A percentile compares a stretch with the other conserved stretches of the same genome.
Evolutionary conservation across 2,329 filamentous ascomycete species (phyloP).

Genomic region (Aspergillus ruber): DNA sequence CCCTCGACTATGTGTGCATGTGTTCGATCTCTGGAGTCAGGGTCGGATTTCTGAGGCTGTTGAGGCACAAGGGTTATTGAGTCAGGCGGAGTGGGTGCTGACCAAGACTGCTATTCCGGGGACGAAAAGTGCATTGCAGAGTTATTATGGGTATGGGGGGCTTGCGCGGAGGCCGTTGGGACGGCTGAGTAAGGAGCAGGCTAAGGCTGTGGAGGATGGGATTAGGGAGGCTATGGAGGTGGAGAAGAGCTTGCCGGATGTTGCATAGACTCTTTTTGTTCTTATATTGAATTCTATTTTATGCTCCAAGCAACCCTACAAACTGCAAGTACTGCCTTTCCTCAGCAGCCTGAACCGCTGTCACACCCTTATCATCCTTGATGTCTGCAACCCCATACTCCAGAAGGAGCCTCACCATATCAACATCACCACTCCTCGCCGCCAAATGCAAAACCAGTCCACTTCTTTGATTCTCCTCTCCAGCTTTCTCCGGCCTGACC

Average conservation of each 20-base stretch:
- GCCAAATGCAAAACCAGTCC: not conserved
- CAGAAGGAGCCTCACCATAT: not conserved
- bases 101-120: slow-evolving; percentile 79
- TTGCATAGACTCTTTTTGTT: slow-evolving; percentile 17
- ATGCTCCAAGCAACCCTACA: not conserved
- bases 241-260: slow-evolving; percentile 29
- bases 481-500: not conserved
- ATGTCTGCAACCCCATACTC: not conserved
- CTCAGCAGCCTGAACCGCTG: not conserved
- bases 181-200: slow-evolving; percentile 26
- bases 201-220: slow-evolving; percentile 24
- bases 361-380: not conserved
- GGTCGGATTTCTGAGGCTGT: slow-evolving; percentile 72
- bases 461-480: not conserved
- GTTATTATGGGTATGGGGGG: slow-evolving; percentile 77
- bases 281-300: no score
- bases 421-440: not conserved
- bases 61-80: slow-evolving; percentile 67
- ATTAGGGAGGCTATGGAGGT: slow-evolving; percentile 32
- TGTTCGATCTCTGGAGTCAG: slow-evolving; percentile 71
- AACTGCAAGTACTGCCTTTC: not conserved
- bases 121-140: slow-evolving; percentile 78
- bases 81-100: slow-evolving; percentile 74
- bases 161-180: slow-evolving; percentile 60
- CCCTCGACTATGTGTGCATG: slow-evolving; percentile 72